These are phyloP conservation scores for Diplodia scrobiculata DNA, from an alignment of 2,329 filamentous ascomycete species.

Conservation along the genomic window DNA sequence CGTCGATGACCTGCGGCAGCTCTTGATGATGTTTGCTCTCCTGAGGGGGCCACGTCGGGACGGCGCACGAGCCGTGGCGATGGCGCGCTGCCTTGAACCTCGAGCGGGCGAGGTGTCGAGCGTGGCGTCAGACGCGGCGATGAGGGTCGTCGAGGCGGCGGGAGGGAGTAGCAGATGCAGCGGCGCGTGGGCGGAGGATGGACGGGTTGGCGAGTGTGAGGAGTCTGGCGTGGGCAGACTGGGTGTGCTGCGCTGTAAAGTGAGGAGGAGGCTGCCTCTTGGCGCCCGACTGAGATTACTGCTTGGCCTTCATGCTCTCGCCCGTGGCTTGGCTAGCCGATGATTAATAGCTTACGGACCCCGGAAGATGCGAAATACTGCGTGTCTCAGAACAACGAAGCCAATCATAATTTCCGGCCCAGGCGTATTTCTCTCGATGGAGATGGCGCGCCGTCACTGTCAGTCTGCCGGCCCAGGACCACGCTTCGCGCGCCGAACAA, in stretches of 20 bases:
- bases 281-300: constrained; percentile 29
- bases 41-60: constrained; percentile 29
- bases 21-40: constrained; percentile 31
- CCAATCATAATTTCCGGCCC: constrained; percentile 22
- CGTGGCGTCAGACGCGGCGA: not conserved
- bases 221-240: constrained; percentile 19
- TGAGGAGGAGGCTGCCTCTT: constrained; percentile 26
- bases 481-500: not conserved
- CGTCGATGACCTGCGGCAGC: constrained; percentile 20
- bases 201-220: constrained; percentile 23
- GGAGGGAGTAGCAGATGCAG: constrained; percentile 26
- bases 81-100: constrained; percentile 21
- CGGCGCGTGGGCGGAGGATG: constrained; percentile 19
- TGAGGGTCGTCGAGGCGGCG: constrained; percentile 6
- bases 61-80: constrained; percentile 30
- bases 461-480: not conserved
- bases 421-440: constrained; percentile 20
- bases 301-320: constrained; percentile 21
- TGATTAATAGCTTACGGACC: constrained; percentile 28
- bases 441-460: not conserved
- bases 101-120: constrained; percentile 22
- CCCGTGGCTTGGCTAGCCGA: constrained; percentile 27
- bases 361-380: constrained; percentile 18
- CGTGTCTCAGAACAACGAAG: constrained; percentile 22
- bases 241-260: constrained; percentile 19